Percentiles rank a stretch among this genome's conserved stretches.
phyloP scores from a whole-genome alignment of 345 rosid genomes.

The Excoecaria cochinchinensis region DNA sequence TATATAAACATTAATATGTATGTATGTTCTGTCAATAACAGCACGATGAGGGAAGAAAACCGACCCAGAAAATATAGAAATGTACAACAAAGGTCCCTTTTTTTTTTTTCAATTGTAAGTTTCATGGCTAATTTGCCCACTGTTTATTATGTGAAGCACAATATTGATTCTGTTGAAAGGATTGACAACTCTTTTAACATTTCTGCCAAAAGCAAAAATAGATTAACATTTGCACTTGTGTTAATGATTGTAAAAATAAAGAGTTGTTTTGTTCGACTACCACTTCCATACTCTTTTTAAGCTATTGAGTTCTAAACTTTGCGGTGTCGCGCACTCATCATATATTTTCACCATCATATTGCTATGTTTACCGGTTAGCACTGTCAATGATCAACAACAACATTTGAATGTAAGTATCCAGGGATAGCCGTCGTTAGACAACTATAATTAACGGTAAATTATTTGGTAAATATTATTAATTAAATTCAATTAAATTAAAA shows the following conservation, averaged over 20 bases:
- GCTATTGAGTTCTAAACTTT: too few species aligned
- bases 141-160: slow-evolving; percentile 33
- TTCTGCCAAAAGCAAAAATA: slow-evolving; percentile 1
- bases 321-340: too few species aligned
- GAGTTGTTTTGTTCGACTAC: not conserved
- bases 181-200: slow-evolving; percentile 15
- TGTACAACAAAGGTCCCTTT: slow-evolving; percentile 32
- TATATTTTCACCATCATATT: too few species aligned
- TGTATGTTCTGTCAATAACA: slow-evolving; percentile 35
- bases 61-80: slow-evolving; percentile 37
- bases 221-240: not conserved
- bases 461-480: too few species aligned
- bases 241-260: not conserved
- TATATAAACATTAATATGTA: slow-evolving; percentile 13
- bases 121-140: slow-evolving; percentile 17
- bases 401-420: too few species aligned
- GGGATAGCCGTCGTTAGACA: too few species aligned
- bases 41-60: slow-evolving; percentile 20
- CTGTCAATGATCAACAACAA: too few species aligned
- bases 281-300: not conserved
- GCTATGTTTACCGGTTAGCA: too few species aligned
- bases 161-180: slow-evolving; percentile 26
- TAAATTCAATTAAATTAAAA: too few species aligned
- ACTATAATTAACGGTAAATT: too few species aligned
- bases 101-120: slow-evolving; percentile 20